Evolutionary conservation across 2,329 filamentous ascomycete genomes (phyloP).

Genomic region (Colletotrichum brevisporum): DNA sequence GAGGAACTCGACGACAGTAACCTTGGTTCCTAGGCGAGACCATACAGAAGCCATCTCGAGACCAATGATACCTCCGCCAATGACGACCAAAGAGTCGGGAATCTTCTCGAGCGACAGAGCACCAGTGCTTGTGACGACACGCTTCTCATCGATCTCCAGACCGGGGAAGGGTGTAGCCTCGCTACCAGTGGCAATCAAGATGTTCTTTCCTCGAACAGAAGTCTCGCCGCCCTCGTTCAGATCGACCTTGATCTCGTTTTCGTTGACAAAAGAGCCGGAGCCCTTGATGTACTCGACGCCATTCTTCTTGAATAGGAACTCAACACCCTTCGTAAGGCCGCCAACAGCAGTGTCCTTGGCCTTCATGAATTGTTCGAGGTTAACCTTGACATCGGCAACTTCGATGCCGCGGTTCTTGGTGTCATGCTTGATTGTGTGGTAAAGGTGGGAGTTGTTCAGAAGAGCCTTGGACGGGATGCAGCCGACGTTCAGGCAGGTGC

Average conservation of each 20-base stretch:
- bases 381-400: slow-evolving; percentile 96
- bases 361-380: slow-evolving; percentile 97
- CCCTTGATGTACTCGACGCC: slow-evolving; percentile 98
- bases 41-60: slow-evolving; percentile 99
- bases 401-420: slow-evolving; percentile 98
- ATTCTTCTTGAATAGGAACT: slow-evolving; percentile 99
- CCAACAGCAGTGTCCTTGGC: slow-evolving; percentile 94
- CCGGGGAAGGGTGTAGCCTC: slow-evolving; percentile 98
- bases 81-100: slow-evolving; percentile 96
- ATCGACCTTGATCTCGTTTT: slow-evolving; percentile 92
- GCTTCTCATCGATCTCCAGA: slow-evolving; percentile 96
- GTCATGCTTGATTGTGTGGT: slow-evolving; percentile 97
- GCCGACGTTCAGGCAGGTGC: slow-evolving; percentile 98
- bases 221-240: slow-evolving; percentile 93
- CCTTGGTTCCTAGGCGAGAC: slow-evolving; percentile 93
- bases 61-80: slow-evolving; percentile 98
- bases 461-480: slow-evolving; percentile 99
- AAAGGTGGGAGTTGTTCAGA: slow-evolving; percentile 99
- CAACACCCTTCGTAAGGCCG: slow-evolving; percentile 94
- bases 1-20: slow-evolving; percentile 97
- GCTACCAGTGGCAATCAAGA: slow-evolving; percentile 95
- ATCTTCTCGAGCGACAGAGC: slow-evolving; percentile 91
- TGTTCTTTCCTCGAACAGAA: slow-evolving; percentile 92
- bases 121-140: slow-evolving; percentile 95
- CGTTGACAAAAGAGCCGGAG: slow-evolving; percentile 86